These are phyloP conservation scores for Blastocrithidia nonstop DNA, from an alignment of 208 protist species.

Conservation along the genomic window DNA sequence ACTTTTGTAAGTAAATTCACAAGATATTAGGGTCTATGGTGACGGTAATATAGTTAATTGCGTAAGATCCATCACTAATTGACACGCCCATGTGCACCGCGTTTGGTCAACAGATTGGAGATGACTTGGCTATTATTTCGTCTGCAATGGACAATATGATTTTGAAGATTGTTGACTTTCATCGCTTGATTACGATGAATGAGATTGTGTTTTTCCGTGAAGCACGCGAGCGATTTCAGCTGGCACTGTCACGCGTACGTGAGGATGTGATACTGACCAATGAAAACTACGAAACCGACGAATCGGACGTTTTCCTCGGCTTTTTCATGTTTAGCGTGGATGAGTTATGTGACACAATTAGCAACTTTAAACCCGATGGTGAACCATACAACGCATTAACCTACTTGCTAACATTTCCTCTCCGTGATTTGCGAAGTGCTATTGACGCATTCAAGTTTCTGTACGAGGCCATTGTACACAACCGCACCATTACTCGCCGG, in stretches of 20 bases:
- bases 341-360: slow-evolving; percentile 75
- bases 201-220: slow-evolving; percentile 69
- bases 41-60: slow-evolving; percentile 70
- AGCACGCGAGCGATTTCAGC: slow-evolving; percentile 70
- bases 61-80: slow-evolving; percentile 36
- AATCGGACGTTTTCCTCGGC: slow-evolving; percentile 76
- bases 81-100: slow-evolving; percentile 66
- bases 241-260: slow-evolving; percentile 59
- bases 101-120: slow-evolving; percentile 52
- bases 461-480: slow-evolving; percentile 20
- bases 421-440: slow-evolving; percentile 52
- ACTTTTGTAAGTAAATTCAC: slow-evolving; percentile 57
- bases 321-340: slow-evolving; percentile 87
- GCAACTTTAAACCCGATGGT: slow-evolving; percentile 37
- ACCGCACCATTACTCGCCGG: slow-evolving; percentile 53
- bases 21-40: slow-evolving; percentile 67
- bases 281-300: slow-evolving; percentile 81
- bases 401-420: slow-evolving; percentile 22
- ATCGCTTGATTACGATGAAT: slow-evolving; percentile 30
- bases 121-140: slow-evolving; percentile 60
- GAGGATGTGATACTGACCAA: slow-evolving; percentile 83
- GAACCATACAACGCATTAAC: slow-evolving; percentile 28
- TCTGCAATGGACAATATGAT: slow-evolving; percentile 84
- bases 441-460: slow-evolving; percentile 37
- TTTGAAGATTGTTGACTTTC: slow-evolving; percentile 80